Conservation (phyloP, 2,329 filamentous ascomycete species). For the Metarhizium rileyi region DNA sequence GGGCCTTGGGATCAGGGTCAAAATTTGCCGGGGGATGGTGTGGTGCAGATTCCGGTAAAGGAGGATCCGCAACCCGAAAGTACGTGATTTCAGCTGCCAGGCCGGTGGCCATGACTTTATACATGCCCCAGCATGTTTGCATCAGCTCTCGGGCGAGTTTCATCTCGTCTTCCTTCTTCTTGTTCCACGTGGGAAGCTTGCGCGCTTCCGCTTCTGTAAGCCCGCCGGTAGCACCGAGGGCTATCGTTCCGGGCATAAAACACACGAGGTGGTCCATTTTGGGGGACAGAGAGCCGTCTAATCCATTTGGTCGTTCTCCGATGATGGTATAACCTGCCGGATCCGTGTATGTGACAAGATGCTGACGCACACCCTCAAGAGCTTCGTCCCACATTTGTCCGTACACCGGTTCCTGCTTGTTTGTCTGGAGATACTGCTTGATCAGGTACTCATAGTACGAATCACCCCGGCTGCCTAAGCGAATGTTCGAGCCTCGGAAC, state of each 20-base stretch:
- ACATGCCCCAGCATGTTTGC: slow-evolving; percentile 98
- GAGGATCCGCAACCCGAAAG: slow-evolving; percentile 66
- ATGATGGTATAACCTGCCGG: slow-evolving; percentile 78
- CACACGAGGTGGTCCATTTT: slow-evolving; percentile 99
- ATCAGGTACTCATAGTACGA: slow-evolving; percentile 99
- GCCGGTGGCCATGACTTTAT: slow-evolving; percentile 79
- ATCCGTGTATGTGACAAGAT: slow-evolving; percentile 82
- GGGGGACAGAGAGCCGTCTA: slow-evolving; percentile 56
- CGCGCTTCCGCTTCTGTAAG: slow-evolving; percentile 65
- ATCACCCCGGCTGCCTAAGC: slow-evolving; percentile 86
- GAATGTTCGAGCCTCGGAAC: slow-evolving; percentile 78
- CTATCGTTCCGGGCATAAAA: slow-evolving; percentile 95
- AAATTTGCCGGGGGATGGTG: slow-evolving; percentile 39
- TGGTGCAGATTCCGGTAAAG: slow-evolving; percentile 45
- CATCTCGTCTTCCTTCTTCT: slow-evolving; percentile 79
- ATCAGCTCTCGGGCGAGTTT: slow-evolving; percentile 79
- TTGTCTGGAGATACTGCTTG: slow-evolving; percentile 95
- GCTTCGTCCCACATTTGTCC: slow-evolving; percentile 88
- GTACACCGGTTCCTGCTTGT: slow-evolving; percentile 76
- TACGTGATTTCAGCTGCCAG: slow-evolving; percentile 93
- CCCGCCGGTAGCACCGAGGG: slow-evolving; percentile 75
- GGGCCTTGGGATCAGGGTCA: slow-evolving; percentile 40
- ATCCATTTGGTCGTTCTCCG: slow-evolving; percentile 70
- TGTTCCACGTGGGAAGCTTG: slow-evolving; percentile 61
- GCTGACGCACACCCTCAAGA: slow-evolving; percentile 75